Base-by-base conservation (phyloP, 202 grass and related monocot species). In the Schoenoplectus triqueter region DNA sequence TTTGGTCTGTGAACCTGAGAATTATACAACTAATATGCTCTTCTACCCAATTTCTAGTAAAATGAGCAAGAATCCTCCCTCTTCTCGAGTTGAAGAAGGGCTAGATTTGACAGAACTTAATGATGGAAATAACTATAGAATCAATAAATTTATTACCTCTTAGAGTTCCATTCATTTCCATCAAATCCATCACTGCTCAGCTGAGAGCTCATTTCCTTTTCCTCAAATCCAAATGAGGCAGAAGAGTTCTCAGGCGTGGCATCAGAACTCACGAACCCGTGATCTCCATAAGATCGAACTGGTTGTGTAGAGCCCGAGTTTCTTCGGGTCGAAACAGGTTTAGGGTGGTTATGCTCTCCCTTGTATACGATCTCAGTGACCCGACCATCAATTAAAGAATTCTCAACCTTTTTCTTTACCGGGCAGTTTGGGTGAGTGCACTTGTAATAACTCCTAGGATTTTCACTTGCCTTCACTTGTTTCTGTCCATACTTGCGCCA, bases 401-500 rank as follows among this genome's bases (percentile, higher is more conserved):
- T 88, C 90, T 99, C 97, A 62, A 99, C 92, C 97, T 99, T 99
- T 86, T 99, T 99, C 97, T 99, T 99, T 67, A 94, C 95, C 3
- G 93, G 90, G 92, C 93, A 99, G 87, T 66, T 86, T 21, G 90
- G 91, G 65, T 86, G 92, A 17, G 97, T 94, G 89, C 97, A 99
- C 90, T 99, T 99, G 91, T 92, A 99, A 80, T 99, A 99, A 84
- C 97, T 99, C 55, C 97, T 87, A 2, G 97, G 97, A 80, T 99
- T 96, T 89, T 99, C 93, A 86, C 97, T 99, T 62, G 90, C 93
- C 72, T 99, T 99, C 74, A 99, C 97, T 87, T 96, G 97, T 86
- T 99, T 99, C 85, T 99, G 93, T 80, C 97, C 97, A 75, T 99
- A 99, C 89, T 99, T 99, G 69, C 97, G 88, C 97, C 97, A 99